A percentile compares a stretch with the other conserved stretches of the same genome.
Evolutionary conservation across 352 stramenopile genomes (phyloP).

Genomic region (Paralagenidium karlingii): DNA sequence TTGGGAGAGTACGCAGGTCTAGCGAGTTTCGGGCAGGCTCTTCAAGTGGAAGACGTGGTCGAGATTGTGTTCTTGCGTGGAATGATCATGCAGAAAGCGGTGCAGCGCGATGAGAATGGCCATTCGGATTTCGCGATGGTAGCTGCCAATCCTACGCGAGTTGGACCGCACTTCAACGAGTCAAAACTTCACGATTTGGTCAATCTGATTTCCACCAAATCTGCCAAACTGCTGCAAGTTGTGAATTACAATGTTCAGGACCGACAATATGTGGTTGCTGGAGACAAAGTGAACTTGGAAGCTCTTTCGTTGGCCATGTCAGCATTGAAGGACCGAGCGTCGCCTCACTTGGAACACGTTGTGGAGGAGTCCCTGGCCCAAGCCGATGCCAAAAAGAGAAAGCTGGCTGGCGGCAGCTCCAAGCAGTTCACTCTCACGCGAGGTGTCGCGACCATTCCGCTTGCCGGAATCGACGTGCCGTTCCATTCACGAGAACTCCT

Average conservation of each 20-base stretch:
- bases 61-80: conserved; percentile 80
- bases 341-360: conserved; percentile 33
- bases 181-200: conserved; percentile 57
- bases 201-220: conserved; percentile 37
- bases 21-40: conserved; percentile 54
- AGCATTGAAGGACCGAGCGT: conserved; percentile 23
- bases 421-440: conserved; percentile 45
- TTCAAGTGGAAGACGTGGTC: conserved; percentile 58
- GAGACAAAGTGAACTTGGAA: conserved; percentile 72
- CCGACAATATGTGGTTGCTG: conserved; percentile 76
- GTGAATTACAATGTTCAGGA: conserved; percentile 85
- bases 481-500: conserved; percentile 81
- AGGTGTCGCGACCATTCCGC: conserved; percentile 72
- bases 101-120: conserved; percentile 29
- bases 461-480: conserved; percentile 82
- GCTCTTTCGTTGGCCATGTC: conserved; percentile 55
- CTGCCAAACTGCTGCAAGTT: conserved; percentile 66
- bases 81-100: conserved; percentile 25
- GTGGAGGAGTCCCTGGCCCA: conserved; percentile 43
- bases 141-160: conserved; percentile 62
- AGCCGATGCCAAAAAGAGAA: conserved; percentile 45
- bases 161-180: conserved; percentile 61
- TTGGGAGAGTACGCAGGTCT: conserved; percentile 81
- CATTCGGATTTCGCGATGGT: conserved; percentile 84
- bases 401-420: conserved; percentile 25